Base-by-base conservation (phyloP, 495 filamentous ascomycete genomes). In the Hypoxylon fragiforme region DNA sequence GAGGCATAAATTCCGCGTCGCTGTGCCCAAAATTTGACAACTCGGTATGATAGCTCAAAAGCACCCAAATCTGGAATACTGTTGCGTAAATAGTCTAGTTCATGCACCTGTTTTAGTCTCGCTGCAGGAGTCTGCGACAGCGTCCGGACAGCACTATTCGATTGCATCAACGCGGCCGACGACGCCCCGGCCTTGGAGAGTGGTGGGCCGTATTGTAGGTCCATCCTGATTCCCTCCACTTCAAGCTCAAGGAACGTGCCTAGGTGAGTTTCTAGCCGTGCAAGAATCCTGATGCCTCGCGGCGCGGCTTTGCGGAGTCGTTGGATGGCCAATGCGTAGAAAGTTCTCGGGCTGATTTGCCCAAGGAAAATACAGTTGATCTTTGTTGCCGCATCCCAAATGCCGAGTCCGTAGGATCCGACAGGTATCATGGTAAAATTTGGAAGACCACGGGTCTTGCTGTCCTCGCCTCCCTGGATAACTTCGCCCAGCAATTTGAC, bases 171-270 rank as follows among this genome's bases (percentile, higher is more conserved):
- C 5, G 65, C 63, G 6, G 64, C 37, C 6, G 74, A 74, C 66
- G 66, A 78, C 19, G 61, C 69, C 40, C 77, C 65, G 4, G 77
- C 70, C 9, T 83, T 50, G 31, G 68, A 60, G 2, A 72, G 62
- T 4, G 82, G 76, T 0, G 81, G 72, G 59, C 82, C 84, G 60
- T 85, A 85, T 42, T 84, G 81, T 46, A 86, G 63, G 60, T 84
- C 78, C 46, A 84, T 69, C 43, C 69, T 80, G 52, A 85, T 70
- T 28, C 60, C 67, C 4, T 60, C 54, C 19, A 83, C 67, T 41
- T 76, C 71, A 3, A 85, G 62, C 54, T 84, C 79, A 19, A 85
- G 67, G 72, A 83, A 81, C 11, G 75, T 78, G 7, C 77, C 80
- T 6, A 73, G 71, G 30, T 75, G 65, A 11, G 79, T 75, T 26